Evolutionary conservation across 441 rosid species (phyloP), one percentile per base, ranked within the genome.

Genomic region (Capsella rubella): DNA sequence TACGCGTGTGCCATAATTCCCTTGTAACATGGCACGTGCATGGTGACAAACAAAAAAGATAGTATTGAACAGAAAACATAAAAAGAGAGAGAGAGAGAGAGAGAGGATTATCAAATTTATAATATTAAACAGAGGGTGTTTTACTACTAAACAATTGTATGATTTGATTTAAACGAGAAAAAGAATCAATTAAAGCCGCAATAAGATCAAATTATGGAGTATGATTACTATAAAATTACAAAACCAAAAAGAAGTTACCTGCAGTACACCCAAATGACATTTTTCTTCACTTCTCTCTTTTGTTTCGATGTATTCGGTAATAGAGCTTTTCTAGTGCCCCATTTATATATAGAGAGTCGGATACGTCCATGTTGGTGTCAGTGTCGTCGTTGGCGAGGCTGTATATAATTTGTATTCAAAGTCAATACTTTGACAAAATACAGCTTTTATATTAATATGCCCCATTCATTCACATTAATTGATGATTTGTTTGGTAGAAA

Each of bases 251-350:
- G 31, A 12, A 31, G 3, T 68, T 68, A 75, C 79, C 25, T 21
- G 25, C 64, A 68, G 16, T 57, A 53, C 79, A 75, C 3, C 15
- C 11, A 1, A 51, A 60, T 39, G 79, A 75, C 79, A 75, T 75
- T 25, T 74, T 32, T 25, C 37, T 53, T 34, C 55, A 11, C 39
- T 54, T 10, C 39, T 21, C 25, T 21, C 25, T 21, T 21, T 21
- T 21, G 25, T 21, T 21, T 60, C 1, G 18, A 4, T 21, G 13
- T 49, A 21, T 21, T 21, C 35, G 58, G 0, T 50, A 21, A 12
- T 64, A 4, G 12, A 16, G 31, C 29, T 37, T 21, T 21, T 16
- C 18, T 29, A 16, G 67, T 47, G 42, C 14, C 50, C 14, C 6
- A 58, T 74, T 29, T 74, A 74, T 74, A 74, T 74, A 21, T 2